Evolutionary conservation across 192 early-diverging fungal genomes (phyloP).

Genomic region (Coemansia sp.): DNA sequence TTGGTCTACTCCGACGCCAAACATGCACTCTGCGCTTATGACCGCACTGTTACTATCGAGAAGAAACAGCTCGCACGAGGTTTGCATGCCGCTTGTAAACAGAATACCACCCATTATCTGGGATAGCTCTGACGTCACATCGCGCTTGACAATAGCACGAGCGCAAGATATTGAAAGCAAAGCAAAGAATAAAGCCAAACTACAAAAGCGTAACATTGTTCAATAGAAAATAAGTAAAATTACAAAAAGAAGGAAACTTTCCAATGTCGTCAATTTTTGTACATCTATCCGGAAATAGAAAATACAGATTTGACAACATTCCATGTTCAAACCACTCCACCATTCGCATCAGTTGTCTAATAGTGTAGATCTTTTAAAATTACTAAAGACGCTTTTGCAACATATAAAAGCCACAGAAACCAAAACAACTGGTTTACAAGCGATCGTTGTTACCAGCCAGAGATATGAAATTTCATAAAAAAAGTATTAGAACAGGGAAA

Average conservation of each 20-base stretch:
- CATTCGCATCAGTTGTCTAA: no score
- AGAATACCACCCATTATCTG: constrained; percentile 10
- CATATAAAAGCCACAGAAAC: no score
- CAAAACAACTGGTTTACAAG: no score
- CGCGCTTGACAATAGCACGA: neutral
- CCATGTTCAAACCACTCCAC: no score
- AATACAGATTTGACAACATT: no score
- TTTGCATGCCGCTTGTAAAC: constrained; percentile 9
- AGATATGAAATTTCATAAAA: neutral
- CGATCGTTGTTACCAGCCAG: no score
- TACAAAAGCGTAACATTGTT: neutral
- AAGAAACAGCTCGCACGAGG: constrained; percentile 11
- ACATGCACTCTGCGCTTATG: constrained; percentile 8
- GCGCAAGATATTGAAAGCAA: neutral
- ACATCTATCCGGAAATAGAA: no score
- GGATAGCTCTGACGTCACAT: neutral
- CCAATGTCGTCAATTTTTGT: no score
- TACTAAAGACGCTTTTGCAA: no score
- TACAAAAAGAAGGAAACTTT: neutral
- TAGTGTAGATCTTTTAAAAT: no score
- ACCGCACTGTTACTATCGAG: constrained; percentile 7
- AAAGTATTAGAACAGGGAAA: neutral
- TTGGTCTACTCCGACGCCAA: constrained; percentile 5
- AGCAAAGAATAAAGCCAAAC: neutral
- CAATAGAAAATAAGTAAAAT: neutral